Evolutionary conservation across 2,329 filamentous ascomycete genomes (phyloP).

Genomic region (Colletotrichum siamense): DNA sequence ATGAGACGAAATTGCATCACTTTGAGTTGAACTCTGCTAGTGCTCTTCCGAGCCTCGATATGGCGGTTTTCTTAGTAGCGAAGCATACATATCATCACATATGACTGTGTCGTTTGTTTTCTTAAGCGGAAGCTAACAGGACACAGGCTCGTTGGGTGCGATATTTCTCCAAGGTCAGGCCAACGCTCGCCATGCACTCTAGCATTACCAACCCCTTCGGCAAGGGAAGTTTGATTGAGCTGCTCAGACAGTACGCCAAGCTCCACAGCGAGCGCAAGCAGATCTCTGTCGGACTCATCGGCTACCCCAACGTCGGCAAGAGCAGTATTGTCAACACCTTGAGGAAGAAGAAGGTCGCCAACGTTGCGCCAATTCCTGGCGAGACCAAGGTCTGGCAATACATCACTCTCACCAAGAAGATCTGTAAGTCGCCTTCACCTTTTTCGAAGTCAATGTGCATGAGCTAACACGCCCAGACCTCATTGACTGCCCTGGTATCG

Average conservation of each 20-base stretch:
- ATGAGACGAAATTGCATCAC: conserved; percentile 82
- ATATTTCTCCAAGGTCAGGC: conserved; percentile 85
- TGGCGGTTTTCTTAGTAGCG: conserved; percentile 98
- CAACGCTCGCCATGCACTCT: conserved; percentile 93
- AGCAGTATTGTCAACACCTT: conserved; percentile 97
- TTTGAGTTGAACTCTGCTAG: conserved; percentile 95
- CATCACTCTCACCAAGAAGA: conserved; percentile 92
- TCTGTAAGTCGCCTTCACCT: conserved; percentile 42
- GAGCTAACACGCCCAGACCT: conserved; percentile 52
- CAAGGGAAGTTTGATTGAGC: conserved; percentile 90
- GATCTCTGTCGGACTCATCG: conserved; percentile 81
- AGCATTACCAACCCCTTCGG: conserved; percentile 96
- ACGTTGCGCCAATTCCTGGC: conserved; percentile 90
- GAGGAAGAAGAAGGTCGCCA: conserved; percentile 92
- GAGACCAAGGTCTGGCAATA: conserved; percentile 99
- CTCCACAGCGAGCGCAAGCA: conserved; percentile 92
- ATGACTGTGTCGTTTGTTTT: conserved; percentile 8
- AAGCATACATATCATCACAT: conserved; percentile 71
- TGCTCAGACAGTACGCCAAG: conserved; percentile 90
- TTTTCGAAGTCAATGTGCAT: background rate
- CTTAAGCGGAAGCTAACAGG: conserved; percentile 29
- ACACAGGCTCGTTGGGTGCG: conserved; percentile 91
- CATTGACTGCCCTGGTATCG: conserved; percentile 96
- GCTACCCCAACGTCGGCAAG: conserved; percentile 93
- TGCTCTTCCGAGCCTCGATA: conserved; percentile 44